Conservation (phyloP, 2,329 filamentous ascomycete genomes). For the Graphiopsis chlorocephala region DNA sequence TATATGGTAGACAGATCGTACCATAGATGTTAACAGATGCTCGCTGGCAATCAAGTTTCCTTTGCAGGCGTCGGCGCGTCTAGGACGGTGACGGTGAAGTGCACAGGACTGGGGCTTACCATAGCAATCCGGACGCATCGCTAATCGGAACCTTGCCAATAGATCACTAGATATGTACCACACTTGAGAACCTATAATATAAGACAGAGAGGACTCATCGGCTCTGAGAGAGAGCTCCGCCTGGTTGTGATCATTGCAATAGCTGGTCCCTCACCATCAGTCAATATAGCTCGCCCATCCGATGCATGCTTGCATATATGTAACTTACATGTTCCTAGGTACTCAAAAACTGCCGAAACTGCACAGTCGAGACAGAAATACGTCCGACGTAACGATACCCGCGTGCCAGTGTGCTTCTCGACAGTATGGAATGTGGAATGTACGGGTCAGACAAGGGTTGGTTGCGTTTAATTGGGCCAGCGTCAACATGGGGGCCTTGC, state of each 20-base stretch:
- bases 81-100: neutral
- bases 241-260: neutral
- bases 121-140: neutral
- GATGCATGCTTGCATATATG: neutral
- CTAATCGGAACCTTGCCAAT: neutral
- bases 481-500: neutral
- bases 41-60: neutral
- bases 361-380: neutral
- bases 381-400: neutral
- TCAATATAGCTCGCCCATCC: neutral
- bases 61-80: neutral
- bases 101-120: neutral
- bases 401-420: neutral
- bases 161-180: neutral
- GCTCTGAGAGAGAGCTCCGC: neutral
- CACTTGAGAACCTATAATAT: neutral
- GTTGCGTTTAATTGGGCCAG: slow-evolving; percentile 7
- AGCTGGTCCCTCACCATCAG: neutral
- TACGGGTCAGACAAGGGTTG: neutral
- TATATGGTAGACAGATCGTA: neutral
- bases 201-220: neutral
- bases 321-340: too few species aligned
- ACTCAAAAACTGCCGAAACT: neutral
- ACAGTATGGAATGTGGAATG: neutral
- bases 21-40: neutral